Evolutionary conservation across 352 stramenopile genomes (phyloP).

Genomic region (Phytophthora litchii): DNA sequence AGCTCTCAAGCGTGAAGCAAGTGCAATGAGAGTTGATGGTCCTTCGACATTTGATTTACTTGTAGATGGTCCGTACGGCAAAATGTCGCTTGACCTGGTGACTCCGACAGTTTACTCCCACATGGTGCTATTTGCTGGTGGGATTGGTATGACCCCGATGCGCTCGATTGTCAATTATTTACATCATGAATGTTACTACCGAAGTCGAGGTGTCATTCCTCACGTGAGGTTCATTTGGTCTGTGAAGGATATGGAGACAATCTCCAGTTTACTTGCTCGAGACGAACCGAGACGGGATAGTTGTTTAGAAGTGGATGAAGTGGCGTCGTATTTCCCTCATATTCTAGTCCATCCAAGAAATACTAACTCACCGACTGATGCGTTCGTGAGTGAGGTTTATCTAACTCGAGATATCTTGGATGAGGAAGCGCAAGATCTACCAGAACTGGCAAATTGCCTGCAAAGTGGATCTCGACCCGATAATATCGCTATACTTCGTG

Average conservation of each 20-base stretch:
- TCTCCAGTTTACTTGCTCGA: constrained; percentile 36
- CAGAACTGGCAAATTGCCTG: constrained; percentile 36
- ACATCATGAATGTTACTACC: constrained; percentile 34
- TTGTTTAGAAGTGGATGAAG: constrained; percentile 39
- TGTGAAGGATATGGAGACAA: constrained; percentile 49
- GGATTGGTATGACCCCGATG: constrained; percentile 64
- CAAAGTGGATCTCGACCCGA: constrained; percentile 41
- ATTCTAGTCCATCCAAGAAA: constrained; percentile 36
- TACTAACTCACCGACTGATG: constrained; percentile 27
- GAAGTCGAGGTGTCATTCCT: constrained; percentile 36
- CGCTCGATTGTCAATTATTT: constrained; percentile 53
- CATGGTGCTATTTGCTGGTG: constrained; percentile 50
- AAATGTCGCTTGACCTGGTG: constrained; percentile 49
- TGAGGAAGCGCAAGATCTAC: constrained; percentile 38
- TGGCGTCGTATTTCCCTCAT: constrained; percentile 40
- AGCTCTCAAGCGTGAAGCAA: constrained; percentile 41
- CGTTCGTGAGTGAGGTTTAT: constrained; percentile 43
- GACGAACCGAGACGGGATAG: constrained; percentile 39
- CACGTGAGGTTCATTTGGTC: constrained; percentile 64
- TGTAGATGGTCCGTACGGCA: constrained; percentile 60
- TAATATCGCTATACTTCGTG: constrained; percentile 29
- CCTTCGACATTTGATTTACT: constrained; percentile 40
- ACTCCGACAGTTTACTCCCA: constrained; percentile 49
- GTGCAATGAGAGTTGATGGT: constrained; percentile 32
- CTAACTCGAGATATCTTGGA: constrained; percentile 35